Evolutionary conservation across 257 asterid genomes (phyloP), one percentile per base, ranked within the genome.

Genomic region (Petunia axillaris): DNA sequence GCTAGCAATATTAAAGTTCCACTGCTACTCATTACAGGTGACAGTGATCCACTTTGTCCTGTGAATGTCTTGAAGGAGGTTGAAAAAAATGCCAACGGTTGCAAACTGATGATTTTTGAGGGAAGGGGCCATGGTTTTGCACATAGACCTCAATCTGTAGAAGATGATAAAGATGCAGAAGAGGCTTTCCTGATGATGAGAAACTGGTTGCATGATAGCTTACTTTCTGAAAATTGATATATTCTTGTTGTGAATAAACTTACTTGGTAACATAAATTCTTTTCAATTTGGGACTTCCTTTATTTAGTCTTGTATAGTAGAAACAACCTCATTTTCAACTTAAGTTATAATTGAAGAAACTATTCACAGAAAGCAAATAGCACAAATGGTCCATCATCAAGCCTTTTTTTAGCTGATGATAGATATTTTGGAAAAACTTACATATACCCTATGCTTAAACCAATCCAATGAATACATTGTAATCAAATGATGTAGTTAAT

Each of bases 91-190:
- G 87, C 75, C 15, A 50, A 87, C 67, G 83, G 84, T 16, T 70
- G 87, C 4, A 90, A 86, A 84, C 81, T 85, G 81, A 83, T 82
- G 0, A 83, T 88, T 63, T 91, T 88, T 43, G 57, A 60, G 53
- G 97, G 89, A 43, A 85, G 94, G 78, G 93, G 91, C 0, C 95
- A 94, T 84, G 91, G 88, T 62, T 94, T 92, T 83, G 94, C 82
- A 36, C 98, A 94, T 77, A 82, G 94, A 80, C 97, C 98, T 10
- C 86, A 86, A 82, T 87, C 90, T 44, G 85, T 90, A 11, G 97
- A 91, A 80, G 97, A 94, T 76, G 97, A 92, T 87, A 91, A 77
- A 78, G 95, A 89, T 88, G 97, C 97, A 74, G 97, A 94, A 87
- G 89, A 88, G 70, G 95, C 94, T 64, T 92, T 93, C 82, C 59